phyloP scores from a whole-genome alignment of 257 asterid species.

The Scutellaria baicalensis region DNA sequence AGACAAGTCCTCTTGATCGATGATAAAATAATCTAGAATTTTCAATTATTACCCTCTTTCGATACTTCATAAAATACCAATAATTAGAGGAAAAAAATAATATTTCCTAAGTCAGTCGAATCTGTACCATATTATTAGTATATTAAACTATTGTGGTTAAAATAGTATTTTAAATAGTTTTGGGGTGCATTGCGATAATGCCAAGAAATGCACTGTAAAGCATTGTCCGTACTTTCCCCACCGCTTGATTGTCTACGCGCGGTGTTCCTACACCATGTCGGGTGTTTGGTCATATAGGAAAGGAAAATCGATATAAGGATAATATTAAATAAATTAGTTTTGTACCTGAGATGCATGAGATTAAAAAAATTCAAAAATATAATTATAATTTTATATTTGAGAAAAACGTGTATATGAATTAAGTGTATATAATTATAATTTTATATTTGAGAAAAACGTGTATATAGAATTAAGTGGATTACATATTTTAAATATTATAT shows the following conservation, averaged over 20 bases:
- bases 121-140: background rate
- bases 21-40: background rate
- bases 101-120: background rate
- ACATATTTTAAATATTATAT: no score
- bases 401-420: no score
- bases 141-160: background rate
- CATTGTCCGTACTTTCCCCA: constrained; percentile 12
- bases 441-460: no score
- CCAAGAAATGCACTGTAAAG: constrained; percentile 17
- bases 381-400: no score
- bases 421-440: no score
- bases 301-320: background rate
- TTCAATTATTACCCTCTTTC: constrained; percentile 11
- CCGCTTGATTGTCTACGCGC: background rate
- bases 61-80: background rate
- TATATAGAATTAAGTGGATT: no score
- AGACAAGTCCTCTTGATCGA: constrained; percentile 7
- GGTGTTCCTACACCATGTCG: background rate
- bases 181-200: background rate
- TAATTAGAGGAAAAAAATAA: background rate
- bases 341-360: no score
- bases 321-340: no score
- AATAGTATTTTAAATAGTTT: background rate
- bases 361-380: no score
- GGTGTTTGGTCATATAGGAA: background rate